Evolutionary conservation across 2,329 filamentous ascomycete genomes (phyloP).

Genomic region (Fusarium sp.): DNA sequence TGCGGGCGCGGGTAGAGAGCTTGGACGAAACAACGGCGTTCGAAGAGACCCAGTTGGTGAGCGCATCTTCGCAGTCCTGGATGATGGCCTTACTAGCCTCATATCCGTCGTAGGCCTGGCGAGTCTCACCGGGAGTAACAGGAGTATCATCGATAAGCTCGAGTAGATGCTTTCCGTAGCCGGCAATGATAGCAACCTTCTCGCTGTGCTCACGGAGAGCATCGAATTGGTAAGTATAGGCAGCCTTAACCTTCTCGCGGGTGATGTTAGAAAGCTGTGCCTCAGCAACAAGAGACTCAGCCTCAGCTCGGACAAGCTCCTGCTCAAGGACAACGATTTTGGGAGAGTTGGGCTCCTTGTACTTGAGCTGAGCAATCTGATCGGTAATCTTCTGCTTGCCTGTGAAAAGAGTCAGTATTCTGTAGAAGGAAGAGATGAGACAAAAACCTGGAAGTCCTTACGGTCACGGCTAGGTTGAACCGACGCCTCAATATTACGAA

Average conservation of each 20-base stretch:
- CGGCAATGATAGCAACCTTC: slow-evolving; percentile 97
- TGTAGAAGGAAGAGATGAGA: background rate
- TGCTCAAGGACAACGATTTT: slow-evolving; percentile 98
- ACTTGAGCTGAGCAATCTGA: slow-evolving; percentile 98
- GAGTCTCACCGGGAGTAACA: slow-evolving; percentile 96
- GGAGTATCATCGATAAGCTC: slow-evolving; percentile 97
- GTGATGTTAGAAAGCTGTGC: slow-evolving; percentile 99
- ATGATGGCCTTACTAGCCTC: slow-evolving; percentile 99
- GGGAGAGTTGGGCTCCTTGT: slow-evolving; percentile 98
- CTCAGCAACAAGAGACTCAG: slow-evolving; percentile 98
- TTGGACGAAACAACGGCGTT: slow-evolving; percentile 90
- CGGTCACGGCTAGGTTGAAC: slow-evolving; percentile 98
- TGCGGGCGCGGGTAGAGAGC: slow-evolving; percentile 88
- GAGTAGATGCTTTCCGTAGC: slow-evolving; percentile 97
- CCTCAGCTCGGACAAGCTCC: slow-evolving; percentile 97
- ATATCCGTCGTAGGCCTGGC: slow-evolving; percentile 96
- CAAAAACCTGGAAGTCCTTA: slow-evolving; percentile 61
- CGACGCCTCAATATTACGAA: slow-evolving; percentile 98
- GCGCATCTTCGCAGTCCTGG: slow-evolving; percentile 96
- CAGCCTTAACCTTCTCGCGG: slow-evolving; percentile 98
- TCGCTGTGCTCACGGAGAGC: slow-evolving; percentile 97
- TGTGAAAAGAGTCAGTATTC: slow-evolving; percentile 53
- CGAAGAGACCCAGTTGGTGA: slow-evolving; percentile 96
- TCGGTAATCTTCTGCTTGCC: slow-evolving; percentile 99
- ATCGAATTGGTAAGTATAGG: slow-evolving; percentile 98